Conservation (phyloP, 306 rosid species). For the Quercus wislizeni region DNA sequence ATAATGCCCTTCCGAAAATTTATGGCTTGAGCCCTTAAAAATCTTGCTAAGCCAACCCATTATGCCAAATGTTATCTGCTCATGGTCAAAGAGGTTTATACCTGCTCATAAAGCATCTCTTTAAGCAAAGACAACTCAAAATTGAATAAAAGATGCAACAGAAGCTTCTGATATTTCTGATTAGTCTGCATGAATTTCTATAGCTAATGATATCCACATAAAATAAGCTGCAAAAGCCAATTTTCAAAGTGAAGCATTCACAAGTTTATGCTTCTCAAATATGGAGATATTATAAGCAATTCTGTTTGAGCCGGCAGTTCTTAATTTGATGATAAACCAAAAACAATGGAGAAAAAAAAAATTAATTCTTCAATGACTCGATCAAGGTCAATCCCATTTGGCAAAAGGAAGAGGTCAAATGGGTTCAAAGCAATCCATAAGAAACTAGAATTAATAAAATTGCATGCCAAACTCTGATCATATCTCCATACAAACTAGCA, state of each 20-base stretch:
- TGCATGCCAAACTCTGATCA: background rate
- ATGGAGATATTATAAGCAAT: background rate
- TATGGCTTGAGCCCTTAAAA: conserved; percentile 71
- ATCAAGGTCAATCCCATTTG: background rate
- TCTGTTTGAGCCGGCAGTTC: background rate
- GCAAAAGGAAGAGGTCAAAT: background rate
- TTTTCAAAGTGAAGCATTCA: background rate
- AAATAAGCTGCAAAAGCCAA: background rate
- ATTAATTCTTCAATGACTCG: background rate
- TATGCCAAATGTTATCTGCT: conserved; percentile 35
- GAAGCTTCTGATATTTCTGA: conserved; percentile 15
- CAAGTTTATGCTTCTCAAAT: background rate
- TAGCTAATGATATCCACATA: background rate
- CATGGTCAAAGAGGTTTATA: conserved; percentile 35
- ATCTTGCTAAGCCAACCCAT: conserved; percentile 88
- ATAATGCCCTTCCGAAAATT: conserved; percentile 62
- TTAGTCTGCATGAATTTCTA: background rate
- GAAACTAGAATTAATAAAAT: background rate
- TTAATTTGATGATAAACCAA: background rate
- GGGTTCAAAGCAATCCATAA: background rate
- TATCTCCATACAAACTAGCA: background rate
- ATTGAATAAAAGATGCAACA: background rate
- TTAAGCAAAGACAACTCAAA: background rate
- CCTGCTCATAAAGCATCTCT: conserved; percentile 52
- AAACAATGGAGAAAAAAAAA: background rate